phyloP scores from a whole-genome alignment of 2,329 filamentous ascomycete species.

The Fusarium euwallaceae region DNA sequence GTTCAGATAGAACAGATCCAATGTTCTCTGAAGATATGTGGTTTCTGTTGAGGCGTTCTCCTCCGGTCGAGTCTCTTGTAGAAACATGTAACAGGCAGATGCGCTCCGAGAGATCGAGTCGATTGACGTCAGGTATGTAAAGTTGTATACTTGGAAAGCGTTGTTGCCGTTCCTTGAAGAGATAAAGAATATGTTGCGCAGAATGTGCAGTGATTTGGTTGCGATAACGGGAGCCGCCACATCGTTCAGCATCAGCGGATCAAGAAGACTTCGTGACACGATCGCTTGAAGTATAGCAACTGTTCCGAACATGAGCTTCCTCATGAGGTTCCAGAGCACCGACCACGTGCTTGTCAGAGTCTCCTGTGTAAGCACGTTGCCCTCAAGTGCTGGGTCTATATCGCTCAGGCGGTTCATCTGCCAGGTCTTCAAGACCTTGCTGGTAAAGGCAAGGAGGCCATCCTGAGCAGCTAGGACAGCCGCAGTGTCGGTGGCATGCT shows the following conservation, averaged over 20 bases:
- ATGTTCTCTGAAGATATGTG: constrained; percentile 70
- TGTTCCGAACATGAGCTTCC: constrained; percentile 80
- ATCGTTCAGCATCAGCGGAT: constrained; percentile 61
- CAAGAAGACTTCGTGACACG: constrained; percentile 72
- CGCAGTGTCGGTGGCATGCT: constrained; percentile 62
- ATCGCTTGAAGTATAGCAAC: constrained; percentile 82
- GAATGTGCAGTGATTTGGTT: constrained; percentile 76
- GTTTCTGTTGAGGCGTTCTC: constrained; percentile 49
- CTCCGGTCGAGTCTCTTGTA: constrained; percentile 69
- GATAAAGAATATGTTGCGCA: constrained; percentile 86
- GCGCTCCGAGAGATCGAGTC: constrained; percentile 84
- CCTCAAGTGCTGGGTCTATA: constrained; percentile 77
- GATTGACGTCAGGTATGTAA: constrained; percentile 84
- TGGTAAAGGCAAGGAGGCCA: constrained; percentile 75
- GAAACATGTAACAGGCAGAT: constrained; percentile 73
- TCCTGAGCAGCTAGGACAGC: constrained; percentile 68
- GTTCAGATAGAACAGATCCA: constrained; percentile 93
- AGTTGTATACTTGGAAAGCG: constrained; percentile 86
- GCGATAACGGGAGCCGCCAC: constrained; percentile 73
- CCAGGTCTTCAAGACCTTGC: constrained; percentile 79
- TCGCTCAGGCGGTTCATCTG: constrained; percentile 78
- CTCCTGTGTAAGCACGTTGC: constrained; percentile 71
- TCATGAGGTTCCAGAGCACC: constrained; percentile 80
- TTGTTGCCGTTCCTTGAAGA: constrained; percentile 79
- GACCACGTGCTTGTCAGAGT: constrained; percentile 77